Percentiles rank a stretch among this genome's conserved stretches.
These are phyloP conservation scores for Friedmanniomyces simplex DNA, from an alignment of 495 filamentous ascomycete genomes.

Conservation along the genomic window DNA sequence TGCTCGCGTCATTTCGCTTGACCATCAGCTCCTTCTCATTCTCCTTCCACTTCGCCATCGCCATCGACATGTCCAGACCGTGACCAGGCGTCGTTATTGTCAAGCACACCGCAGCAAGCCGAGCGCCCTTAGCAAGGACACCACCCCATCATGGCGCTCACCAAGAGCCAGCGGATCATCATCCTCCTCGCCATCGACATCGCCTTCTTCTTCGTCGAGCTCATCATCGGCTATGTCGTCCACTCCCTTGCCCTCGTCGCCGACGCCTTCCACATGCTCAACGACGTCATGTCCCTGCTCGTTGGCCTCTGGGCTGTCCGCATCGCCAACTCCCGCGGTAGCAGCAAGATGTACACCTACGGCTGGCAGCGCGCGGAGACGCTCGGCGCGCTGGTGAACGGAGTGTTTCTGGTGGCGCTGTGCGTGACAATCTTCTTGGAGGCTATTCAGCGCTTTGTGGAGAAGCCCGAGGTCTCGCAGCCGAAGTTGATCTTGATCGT, in stretches of 20 bases:
- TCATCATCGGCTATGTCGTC: constrained; percentile 73
- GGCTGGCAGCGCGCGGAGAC: constrained; percentile 99
- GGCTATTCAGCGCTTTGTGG: constrained; percentile 77
- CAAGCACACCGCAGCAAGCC: background rate
- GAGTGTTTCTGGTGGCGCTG: constrained; percentile 90
- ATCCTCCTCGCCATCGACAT: constrained; percentile 86
- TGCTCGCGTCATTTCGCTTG: no score
- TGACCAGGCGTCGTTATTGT: background rate
- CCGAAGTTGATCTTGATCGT: constrained; percentile 55
- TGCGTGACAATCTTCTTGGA: constrained; percentile 94
- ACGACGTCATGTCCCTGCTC: constrained; percentile 87
- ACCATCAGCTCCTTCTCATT: no score
- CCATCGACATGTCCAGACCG: background rate
- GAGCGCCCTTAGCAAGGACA: background rate
- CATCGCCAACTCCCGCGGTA: constrained; percentile 64
- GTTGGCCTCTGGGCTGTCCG: constrained; percentile 95
- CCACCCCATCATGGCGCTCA: constrained; percentile 60
- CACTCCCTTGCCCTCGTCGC: constrained; percentile 88
- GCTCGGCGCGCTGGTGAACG: constrained; percentile 87
- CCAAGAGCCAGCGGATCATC: constrained; percentile 83
- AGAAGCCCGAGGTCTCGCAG: constrained; percentile 74
- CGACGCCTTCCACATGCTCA: constrained; percentile 98
- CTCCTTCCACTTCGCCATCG: no score
- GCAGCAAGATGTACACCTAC: constrained; percentile 83
- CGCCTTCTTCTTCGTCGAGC: constrained; percentile 79